A percentile compares a stretch with the other conserved stretches of the same genome.
Evolutionary conservation across 2,329 filamentous ascomycete species (phyloP).

Genomic region (Penicillium sp.): DNA sequence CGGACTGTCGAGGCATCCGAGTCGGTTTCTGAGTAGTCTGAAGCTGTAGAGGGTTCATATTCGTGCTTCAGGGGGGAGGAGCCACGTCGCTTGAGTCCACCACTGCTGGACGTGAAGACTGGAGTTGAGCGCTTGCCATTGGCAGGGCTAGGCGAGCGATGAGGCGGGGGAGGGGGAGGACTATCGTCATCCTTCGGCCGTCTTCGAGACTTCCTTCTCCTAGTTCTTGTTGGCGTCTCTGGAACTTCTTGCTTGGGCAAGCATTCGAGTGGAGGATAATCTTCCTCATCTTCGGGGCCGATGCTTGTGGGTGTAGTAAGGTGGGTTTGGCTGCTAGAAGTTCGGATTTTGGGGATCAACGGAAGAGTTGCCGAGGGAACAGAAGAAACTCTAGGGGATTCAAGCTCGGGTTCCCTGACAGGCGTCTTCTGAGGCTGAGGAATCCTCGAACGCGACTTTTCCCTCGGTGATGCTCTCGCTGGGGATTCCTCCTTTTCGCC

Average conservation of each 20-base stretch:
- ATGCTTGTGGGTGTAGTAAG: constrained; percentile 22
- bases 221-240: constrained; percentile 26
- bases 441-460: constrained; percentile 10
- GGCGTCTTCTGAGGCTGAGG: constrained; percentile 23
- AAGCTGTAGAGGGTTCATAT: constrained; percentile 80
- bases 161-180: constrained; percentile 44
- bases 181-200: constrained; percentile 32
- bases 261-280: constrained; percentile 25
- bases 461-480: constrained; percentile 15
- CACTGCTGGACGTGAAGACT: constrained; percentile 48
- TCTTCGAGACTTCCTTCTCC: constrained; percentile 24
- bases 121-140: constrained; percentile 44
- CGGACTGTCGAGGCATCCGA: constrained; percentile 57
- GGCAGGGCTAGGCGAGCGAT: constrained; percentile 51
- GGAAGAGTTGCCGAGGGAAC: constrained; percentile 47
- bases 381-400: constrained; percentile 43
- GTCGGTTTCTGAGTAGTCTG: constrained; percentile 52
- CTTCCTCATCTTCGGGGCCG: constrained; percentile 29
- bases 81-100: constrained; percentile 61
- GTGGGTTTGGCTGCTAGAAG: constrained; percentile 35
- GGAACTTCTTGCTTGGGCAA: constrained; percentile 12
- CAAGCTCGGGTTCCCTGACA: constrained; percentile 25
- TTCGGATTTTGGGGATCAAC: constrained; percentile 42
- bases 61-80: constrained; percentile 97
- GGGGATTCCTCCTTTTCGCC: constrained; percentile 10